phyloP scores from a whole-genome alignment of 768 basidiomycete species.

The Collybia sordida region DNA sequence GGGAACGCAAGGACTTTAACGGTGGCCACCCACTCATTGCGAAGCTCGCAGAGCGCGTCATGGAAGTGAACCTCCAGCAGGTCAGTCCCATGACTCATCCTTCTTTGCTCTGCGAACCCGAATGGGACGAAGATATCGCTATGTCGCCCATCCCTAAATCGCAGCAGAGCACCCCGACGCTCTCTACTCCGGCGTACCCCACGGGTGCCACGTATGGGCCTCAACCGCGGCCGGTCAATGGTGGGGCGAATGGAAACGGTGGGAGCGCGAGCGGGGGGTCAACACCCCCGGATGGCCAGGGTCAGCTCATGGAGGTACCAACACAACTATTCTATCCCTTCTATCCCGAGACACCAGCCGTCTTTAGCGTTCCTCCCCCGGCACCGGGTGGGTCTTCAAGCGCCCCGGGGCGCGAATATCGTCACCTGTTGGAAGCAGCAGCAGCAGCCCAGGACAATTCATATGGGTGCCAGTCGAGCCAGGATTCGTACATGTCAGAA shows the following conservation, averaged over 20 bases:
- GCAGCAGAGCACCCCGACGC: conserved; percentile 42
- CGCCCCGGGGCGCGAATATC: conserved; percentile 37
- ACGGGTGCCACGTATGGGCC: conserved; percentile 28
- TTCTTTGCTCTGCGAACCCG: conserved; percentile 48
- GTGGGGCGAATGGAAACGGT: conserved; percentile 21
- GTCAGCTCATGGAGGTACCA: conserved; percentile 65
- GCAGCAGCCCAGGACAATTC: conserved; percentile 55
- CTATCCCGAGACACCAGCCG: conserved; percentile 52
- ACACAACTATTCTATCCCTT: conserved; percentile 76
- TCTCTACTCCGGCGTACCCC: conserved; percentile 31
- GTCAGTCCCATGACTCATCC: conserved; percentile 47
- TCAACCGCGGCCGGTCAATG: conserved; percentile 36
- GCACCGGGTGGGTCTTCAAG: not conserved
- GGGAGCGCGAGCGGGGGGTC: conserved; percentile 28
- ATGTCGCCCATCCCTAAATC: conserved; percentile 34
- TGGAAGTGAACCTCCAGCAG: conserved; percentile 68
- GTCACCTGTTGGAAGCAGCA: conserved; percentile 56
- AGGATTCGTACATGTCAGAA: conserved; percentile 69
- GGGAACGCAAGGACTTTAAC: conserved; percentile 82
- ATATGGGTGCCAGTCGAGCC: conserved; percentile 53
- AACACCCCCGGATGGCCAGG: conserved; percentile 39
- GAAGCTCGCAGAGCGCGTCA: conserved; percentile 77
- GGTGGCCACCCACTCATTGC: conserved; percentile 85
- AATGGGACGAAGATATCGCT: conserved; percentile 49
- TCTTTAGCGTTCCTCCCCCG: conserved; percentile 9